Base-by-base conservation (phyloP, 2,329 filamentous ascomycete species). In the Penicillium sp. region DNA sequence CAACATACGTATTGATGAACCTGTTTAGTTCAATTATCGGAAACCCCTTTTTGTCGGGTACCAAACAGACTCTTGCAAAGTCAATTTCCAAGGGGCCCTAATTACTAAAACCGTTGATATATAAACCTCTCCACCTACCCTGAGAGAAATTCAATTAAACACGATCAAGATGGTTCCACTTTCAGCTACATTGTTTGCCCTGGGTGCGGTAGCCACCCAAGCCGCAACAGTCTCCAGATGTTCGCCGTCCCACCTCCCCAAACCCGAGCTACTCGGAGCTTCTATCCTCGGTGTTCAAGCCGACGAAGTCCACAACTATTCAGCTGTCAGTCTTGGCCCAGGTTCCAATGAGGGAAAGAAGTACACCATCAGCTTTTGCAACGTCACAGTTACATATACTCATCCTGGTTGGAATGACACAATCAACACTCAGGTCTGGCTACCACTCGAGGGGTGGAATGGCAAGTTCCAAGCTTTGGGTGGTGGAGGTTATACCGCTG, bases 381-480 rank as follows among this genome's bases (percentile, higher is more conserved):
- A 77, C 48, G 65, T 77, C 43, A 76, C 71, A 9, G 67, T 77
- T 0, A 63, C 64, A 0, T 75, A 77, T 56, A 77, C 72, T 0
- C 75, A 78, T 56, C 73, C 73, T 0, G 74, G 75, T 4, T 63
- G 70, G 42, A 57, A 72, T 21, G 75, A 78, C 58, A 60, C 19
- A 1, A 68, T 77, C 53, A 67, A 61, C 25, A 66, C 72, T 3
- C 62, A 72, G 36, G 42, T 71, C 1, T 74, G 70, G 68, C 67
- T 78, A 1, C 72, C 73, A 13, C 19, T 41, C 1, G 25, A 64
- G 1, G 49, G 64, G 6, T 78, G 74, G 75, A 77, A 77, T 35
- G 64, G 70, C 1, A 71, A 75, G 0, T 71, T 81, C 31, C 66
- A 70, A 48, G 74, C 66, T 13, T 61, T 71, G 0, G 79, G 79